Base-by-base conservation (phyloP, 2,329 filamentous ascomycete species). In the Phoma sp. region DNA sequence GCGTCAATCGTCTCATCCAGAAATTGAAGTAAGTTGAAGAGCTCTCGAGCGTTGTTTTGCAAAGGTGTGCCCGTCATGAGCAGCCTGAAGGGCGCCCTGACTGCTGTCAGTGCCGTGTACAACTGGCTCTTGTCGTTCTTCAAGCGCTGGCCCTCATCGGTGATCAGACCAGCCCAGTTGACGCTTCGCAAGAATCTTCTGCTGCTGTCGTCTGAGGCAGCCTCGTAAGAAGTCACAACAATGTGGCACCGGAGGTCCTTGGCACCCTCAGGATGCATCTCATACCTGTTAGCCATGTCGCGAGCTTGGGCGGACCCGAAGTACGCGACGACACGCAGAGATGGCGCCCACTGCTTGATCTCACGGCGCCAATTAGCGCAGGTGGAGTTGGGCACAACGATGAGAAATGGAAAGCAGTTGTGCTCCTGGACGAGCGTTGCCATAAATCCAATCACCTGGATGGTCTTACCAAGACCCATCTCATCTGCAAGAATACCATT, bases 281-380 rank as follows among this genome's bases (percentile, higher is more conserved):
- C 96, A 70, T 96, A 88, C 32, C 89, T 73, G 55, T 89, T 88
- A 0, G 91, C 89, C 55, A 96, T 83, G 33, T 90, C 85, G 61
- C 95, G 89, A 13, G 92, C 82, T 43, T 83, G 82, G 45, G 82
- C 83, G 13, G 89, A 89, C 40, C 95, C 95, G 71, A 96, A 96
- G 71, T 95, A 98, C 0, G 92, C 89, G n/a, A 97, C 92, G 6
- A 96, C 92, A 37, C 92, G 86, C 32, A 98, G 78, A 6, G 85
- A 85, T 1, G 93, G 93, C 0, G 89, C 88, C 93, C 93, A 99
- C 62, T 90, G 88, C 77, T 96, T 96, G 73, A 98, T 91, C 71
- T 99, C 95, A 43, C 93, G 87, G 5, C 93, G 89, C 93, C 95
- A 99, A 71, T 99, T 99, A n/a, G 92, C 86, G 72, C 92, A 96